Conservation (phyloP, 2,329 filamentous ascomycete genomes). For the Nothophoma quercina region DNA sequence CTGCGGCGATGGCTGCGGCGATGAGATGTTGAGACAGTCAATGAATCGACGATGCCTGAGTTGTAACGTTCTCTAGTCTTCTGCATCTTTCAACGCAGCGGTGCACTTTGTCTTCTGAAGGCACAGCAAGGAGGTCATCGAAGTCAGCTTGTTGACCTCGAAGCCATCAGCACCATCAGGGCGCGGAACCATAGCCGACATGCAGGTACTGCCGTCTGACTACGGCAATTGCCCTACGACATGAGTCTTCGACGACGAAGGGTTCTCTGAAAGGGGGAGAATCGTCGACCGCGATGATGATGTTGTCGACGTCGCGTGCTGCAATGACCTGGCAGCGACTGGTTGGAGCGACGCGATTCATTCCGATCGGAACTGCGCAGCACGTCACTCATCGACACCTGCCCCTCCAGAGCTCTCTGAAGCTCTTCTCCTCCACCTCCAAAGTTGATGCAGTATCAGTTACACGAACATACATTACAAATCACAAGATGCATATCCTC, state of each 20-base stretch:
- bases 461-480: not conserved
- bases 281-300: not conserved
- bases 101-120: not conserved
- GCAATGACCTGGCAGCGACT: not conserved
- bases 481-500: constrained; percentile 42
- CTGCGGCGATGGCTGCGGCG: constrained; percentile 16
- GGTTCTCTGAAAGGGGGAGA: no score
- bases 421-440: constrained; percentile 12
- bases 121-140: not conserved
- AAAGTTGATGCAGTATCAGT: constrained; percentile 11
- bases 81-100: no score
- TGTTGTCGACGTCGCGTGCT: not conserved
- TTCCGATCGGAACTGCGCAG: constrained; percentile 28
- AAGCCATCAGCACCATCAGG: not conserved
- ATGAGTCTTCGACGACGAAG: not conserved
- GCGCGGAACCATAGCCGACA: not conserved
- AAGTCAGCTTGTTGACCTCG: not conserved
- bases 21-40: constrained; percentile 7
- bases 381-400: constrained; percentile 19
- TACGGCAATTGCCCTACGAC: not conserved
- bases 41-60: constrained; percentile 1
- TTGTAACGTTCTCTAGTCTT: not conserved
- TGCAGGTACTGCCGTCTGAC: constrained; percentile 3
- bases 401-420: constrained; percentile 23
- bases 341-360: not conserved